These are phyloP conservation scores for Gaeumannomyces tritici DNA, from an alignment of 2,329 filamentous ascomycete genomes.

Conservation along the genomic window DNA sequence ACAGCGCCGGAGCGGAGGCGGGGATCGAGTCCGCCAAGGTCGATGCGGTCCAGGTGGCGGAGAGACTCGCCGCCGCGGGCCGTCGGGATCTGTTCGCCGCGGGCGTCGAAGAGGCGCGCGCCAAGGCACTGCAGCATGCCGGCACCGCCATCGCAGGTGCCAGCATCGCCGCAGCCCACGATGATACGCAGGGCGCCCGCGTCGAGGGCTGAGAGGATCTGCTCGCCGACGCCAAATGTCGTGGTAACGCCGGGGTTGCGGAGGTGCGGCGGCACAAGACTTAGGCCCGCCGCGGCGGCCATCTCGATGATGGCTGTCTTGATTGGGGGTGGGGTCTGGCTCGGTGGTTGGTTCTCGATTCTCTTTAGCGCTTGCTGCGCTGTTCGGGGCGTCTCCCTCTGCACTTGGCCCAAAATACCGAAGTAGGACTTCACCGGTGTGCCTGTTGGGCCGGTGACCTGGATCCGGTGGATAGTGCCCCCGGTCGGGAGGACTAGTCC, in stretches of 20 bases:
- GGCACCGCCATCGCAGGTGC: slow-evolving; percentile 41
- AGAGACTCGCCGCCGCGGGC: slow-evolving; percentile 26
- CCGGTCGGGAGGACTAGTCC: slow-evolving; percentile 32
- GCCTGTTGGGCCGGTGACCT: slow-evolving; percentile 34
- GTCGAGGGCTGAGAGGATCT: slow-evolving; percentile 34
- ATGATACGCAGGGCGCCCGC: slow-evolving; percentile 34
- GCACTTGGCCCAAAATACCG: slow-evolving; percentile 22
- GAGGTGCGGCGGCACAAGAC: slow-evolving; percentile 31
- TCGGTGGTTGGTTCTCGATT: no score
- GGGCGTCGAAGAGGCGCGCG: slow-evolving; percentile 27
- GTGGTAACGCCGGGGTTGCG: slow-evolving; percentile 38
- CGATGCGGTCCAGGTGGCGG: not conserved
- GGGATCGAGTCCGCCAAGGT: not conserved
- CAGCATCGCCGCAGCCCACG: slow-evolving; percentile 43
- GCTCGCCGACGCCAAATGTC: slow-evolving; percentile 39
- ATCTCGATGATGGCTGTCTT: slow-evolving; percentile 40
- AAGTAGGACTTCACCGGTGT: slow-evolving; percentile 31
- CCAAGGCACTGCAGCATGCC: slow-evolving; percentile 46
- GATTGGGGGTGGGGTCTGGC: slow-evolving; percentile 1
- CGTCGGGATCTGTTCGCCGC: slow-evolving; percentile 24
- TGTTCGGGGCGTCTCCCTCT: not conserved
- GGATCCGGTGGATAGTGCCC: slow-evolving; percentile 25
- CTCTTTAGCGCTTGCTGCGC: not conserved
- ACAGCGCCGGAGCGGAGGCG: slow-evolving; percentile 10
- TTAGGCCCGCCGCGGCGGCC: slow-evolving; percentile 41